Evolutionary conservation across 306 rosid species (phyloP).

Genomic region (Geum urbanum): DNA sequence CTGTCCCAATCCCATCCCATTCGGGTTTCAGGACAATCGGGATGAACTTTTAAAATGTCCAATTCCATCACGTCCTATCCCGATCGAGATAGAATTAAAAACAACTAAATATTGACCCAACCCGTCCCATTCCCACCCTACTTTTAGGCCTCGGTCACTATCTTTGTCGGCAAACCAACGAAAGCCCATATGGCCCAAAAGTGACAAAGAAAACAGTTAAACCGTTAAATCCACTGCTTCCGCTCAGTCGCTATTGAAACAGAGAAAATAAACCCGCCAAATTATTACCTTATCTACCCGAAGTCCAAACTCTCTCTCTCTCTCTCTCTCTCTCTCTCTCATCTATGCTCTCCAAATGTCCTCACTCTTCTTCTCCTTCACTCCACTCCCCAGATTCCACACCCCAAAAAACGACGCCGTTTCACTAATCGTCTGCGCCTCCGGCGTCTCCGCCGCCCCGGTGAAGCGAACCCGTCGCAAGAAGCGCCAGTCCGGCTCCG

Average conservation of each 20-base stretch:
- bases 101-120: too few species aligned
- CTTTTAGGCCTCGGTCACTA: too few species aligned
- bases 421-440: constrained; percentile 15
- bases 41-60: too few species aligned
- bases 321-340: not conserved
- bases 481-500: constrained; percentile 52
- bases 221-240: not conserved
- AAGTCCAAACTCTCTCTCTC: too few species aligned
- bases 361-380: constrained; percentile 22
- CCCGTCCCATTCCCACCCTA: too few species aligned
- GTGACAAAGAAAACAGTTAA: too few species aligned
- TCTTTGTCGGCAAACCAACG: too few species aligned
- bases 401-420: constrained; percentile 18
- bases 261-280: not conserved
- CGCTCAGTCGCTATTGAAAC: constrained; percentile 3
- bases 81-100: too few species aligned
- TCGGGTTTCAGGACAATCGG: too few species aligned
- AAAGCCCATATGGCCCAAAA: too few species aligned
- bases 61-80: too few species aligned
- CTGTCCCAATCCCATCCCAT: too few species aligned
- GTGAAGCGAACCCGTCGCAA: constrained; percentile 54
- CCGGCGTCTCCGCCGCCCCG: constrained; percentile 45
- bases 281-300: constrained; percentile 26
- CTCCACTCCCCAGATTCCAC: constrained; percentile 17
- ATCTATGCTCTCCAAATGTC: constrained; percentile 19